A percentile compares a stretch with the other conserved stretches of the same genome.
Conservation (phyloP, 2,329 filamentous ascomycete genomes). For the Tolypocladium ovalisporum region DNA sequence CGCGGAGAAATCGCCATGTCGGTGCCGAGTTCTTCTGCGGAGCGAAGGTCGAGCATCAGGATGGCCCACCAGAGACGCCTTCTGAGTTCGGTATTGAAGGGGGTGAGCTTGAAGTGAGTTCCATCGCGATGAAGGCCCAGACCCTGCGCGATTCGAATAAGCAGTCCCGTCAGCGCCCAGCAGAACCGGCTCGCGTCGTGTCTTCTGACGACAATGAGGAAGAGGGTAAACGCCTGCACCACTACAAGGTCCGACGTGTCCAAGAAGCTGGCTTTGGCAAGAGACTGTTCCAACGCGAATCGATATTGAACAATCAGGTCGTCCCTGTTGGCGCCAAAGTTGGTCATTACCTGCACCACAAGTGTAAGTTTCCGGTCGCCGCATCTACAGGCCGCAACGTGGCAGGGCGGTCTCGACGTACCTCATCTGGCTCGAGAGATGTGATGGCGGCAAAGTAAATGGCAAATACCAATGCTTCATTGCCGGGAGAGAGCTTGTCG, state of each 20-base stretch:
- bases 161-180: conserved; percentile 48
- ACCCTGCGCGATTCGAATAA: conserved; percentile 47
- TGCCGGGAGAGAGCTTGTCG: conserved; percentile 41
- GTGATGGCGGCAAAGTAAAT: conserved; percentile 49
- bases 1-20: conserved; percentile 30
- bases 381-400: neutral
- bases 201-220: conserved; percentile 36
- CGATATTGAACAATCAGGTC: conserved; percentile 36
- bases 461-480: conserved; percentile 54
- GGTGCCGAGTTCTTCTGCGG: conserved; percentile 41
- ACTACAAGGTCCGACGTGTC: conserved; percentile 44
- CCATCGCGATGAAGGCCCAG: conserved; percentile 51
- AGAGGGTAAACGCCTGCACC: conserved; percentile 47
- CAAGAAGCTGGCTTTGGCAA: conserved; percentile 47
- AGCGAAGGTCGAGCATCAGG: conserved; percentile 42
- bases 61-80: conserved; percentile 53
- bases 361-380: neutral
- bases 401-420: conserved; percentile 18
- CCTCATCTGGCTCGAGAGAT: conserved; percentile 50
- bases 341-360: conserved; percentile 17
- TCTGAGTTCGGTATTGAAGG: conserved; percentile 50
- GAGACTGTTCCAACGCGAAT: conserved; percentile 43
- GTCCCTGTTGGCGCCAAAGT: conserved; percentile 32
- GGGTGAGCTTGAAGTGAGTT: conserved; percentile 36
- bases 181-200: conserved; percentile 41